Percentiles rank a stretch among this genome's conserved stretches.
These are phyloP conservation scores for Saccharomycopsis crataegensis DNA, from an alignment of 1,139 yeast species.

Conservation along the genomic window DNA sequence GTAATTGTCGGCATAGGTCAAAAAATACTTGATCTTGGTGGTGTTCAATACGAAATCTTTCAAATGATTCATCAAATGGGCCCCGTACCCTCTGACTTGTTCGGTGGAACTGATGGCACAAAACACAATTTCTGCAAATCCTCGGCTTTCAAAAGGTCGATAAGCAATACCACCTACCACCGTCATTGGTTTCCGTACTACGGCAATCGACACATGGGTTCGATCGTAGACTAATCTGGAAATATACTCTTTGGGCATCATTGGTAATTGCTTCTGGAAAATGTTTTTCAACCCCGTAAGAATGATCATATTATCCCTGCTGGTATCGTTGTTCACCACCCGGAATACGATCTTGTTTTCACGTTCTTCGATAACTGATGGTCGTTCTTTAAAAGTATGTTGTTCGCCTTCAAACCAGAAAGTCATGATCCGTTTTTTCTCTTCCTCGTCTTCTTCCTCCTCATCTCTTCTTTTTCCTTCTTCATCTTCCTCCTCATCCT, in stretches of 20 bases:
- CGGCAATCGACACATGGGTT: constrained; percentile 92
- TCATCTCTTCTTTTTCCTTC: constrained; percentile 23
- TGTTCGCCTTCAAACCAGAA: constrained; percentile 71
- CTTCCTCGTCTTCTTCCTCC: constrained; percentile 28
- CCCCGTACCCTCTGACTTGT: constrained; percentile 98
- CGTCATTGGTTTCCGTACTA: constrained; percentile 82
- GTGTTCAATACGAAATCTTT: constrained; percentile 93
- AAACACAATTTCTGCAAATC: constrained; percentile 95
- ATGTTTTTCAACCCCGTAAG: constrained; percentile 92
- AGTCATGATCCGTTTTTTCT: constrained; percentile 39
- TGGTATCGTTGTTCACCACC: constrained; percentile 91
- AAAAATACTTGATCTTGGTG: constrained; percentile 75
- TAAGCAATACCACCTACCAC: constrained; percentile 98
- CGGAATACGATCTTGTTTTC: constrained; percentile 90
- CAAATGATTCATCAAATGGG: constrained; percentile 94
- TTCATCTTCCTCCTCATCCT: constrained; percentile 31
- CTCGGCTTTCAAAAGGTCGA: constrained; percentile 83
- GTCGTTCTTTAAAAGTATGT: constrained; percentile 83
- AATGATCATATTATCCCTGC: constrained; percentile 81
- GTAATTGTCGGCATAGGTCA: constrained; percentile 96
- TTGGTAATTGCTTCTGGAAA: constrained; percentile 94
- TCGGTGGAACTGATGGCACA: constrained; percentile 97
- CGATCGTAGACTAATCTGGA: constrained; percentile 91
- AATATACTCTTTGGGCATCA: constrained; percentile 97
- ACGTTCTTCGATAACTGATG: constrained; percentile 87